Evolutionary conservation across 352 stramenopile species (phyloP), one percentile per base, ranked within the genome.

Genomic region (Globisporangium rhizosaccharum): DNA sequence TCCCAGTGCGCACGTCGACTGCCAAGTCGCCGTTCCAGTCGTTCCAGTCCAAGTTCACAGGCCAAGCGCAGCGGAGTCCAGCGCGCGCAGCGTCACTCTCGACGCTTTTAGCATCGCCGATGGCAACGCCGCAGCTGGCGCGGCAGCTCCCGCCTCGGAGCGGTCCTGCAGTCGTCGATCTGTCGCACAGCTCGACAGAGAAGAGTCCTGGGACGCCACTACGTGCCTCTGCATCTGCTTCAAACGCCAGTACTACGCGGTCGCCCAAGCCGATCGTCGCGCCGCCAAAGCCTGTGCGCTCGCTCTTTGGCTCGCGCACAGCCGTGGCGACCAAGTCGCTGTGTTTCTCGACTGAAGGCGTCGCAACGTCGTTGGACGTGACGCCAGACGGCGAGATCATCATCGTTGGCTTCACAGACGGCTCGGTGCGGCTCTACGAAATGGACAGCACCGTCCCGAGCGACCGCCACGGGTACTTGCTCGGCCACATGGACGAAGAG

Each of bases 391-490:
- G 85, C 4, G 81, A 94, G 53, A 90, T 87, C 54, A 72, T 94
- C 49, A 73, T 94, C n/a, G 82, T 87, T 14, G 85, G 79, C 14
- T 92, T 92, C 60, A 87, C 72, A 2, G 82, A 94, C 48, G 85
- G 82, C 5, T 90, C 82, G 0, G 76, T 94, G 33, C 69, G 82
- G 2, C 65, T 94, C 18, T 94, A 88, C 50, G 85, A 92, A 61
- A 89, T 92, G 79, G 82, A 94, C 63, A 91, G 85, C 66, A 89
- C 67, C 20, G 82, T 92, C 1, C 82, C 82, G 1, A 92, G 84
- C 58, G 85, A 94, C 52, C 82, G 82, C 6, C 77, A 90, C 36
- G 84, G 78, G 0, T 94, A 94, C 56, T 61, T 92, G 4, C 62
- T 94, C 1, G 85, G 85, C 9, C 82, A 94, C 61, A 72, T 94